phyloP scores from a whole-genome alignment of 345 rosid species.

The Passiflora organensis region DNA sequence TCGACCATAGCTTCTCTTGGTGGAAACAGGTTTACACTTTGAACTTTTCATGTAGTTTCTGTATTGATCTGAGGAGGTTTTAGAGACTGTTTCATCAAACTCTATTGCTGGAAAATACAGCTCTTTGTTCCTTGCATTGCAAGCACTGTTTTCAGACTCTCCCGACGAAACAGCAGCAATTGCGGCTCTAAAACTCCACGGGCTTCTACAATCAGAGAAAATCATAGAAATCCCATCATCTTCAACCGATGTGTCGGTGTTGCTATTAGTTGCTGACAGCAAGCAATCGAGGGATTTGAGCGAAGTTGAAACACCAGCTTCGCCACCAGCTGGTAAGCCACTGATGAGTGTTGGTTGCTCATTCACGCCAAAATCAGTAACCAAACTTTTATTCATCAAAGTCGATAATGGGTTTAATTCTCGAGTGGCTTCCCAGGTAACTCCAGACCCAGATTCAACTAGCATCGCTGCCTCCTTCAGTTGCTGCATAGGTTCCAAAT shows the following conservation, averaged over 20 bases:
- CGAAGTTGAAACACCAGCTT: conserved; percentile 30
- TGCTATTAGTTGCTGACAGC: conserved; percentile 61
- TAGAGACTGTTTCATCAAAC: conserved; percentile 38
- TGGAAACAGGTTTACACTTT: conserved; percentile 19
- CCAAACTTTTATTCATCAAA: conserved; percentile 6
- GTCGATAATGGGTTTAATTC: conserved; percentile 36
- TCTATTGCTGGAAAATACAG: conserved; percentile 18
- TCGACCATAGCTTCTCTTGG: conserved; percentile 39
- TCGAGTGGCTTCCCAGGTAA: conserved; percentile 37
- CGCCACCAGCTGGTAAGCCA: conserved; percentile 11
- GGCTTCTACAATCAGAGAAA: conserved; percentile 50
- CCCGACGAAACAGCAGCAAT: conserved; percentile 52
- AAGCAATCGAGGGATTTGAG: conserved; percentile 60
- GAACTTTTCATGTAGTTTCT: conserved; percentile 10
- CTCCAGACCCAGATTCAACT: conserved; percentile 22
- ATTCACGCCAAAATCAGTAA: conserved; percentile 25
- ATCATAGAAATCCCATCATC: conserved; percentile 69
- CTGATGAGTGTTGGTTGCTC: conserved; percentile 25
- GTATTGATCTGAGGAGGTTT: conserved; percentile 27
- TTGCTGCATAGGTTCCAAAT: conserved; percentile 12
- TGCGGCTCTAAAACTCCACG: conserved; percentile 46
- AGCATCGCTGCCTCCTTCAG: conserved; percentile 14
- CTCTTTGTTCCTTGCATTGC: conserved; percentile 23
- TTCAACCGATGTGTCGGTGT: conserved; percentile 49
- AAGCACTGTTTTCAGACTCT: conserved; percentile 52